These are phyloP conservation scores for Fragaria nilgerrensis DNA, from an alignment of 306 rosid genomes.

Conservation along the genomic window DNA sequence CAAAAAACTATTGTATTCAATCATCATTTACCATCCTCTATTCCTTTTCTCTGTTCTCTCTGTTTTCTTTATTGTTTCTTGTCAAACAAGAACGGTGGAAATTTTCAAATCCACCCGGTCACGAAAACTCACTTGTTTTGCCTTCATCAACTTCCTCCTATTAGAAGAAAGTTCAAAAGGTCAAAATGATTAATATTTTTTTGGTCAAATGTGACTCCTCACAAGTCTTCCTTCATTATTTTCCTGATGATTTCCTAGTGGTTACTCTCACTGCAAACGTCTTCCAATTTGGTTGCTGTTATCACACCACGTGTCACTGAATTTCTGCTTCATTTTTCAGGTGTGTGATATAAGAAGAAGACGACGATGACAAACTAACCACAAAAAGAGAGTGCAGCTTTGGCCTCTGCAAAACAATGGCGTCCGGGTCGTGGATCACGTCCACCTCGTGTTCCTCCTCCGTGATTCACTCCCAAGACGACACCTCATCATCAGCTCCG, in stretches of 20 bases:
- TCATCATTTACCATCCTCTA: no score
- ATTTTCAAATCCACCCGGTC: neutral
- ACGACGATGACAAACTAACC: neutral
- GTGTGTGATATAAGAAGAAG: neutral
- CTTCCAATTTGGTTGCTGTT: neutral
- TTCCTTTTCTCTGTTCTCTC: neutral
- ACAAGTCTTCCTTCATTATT: neutral
- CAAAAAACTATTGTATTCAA: neutral
- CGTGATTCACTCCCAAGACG: slow-evolving; percentile 36
- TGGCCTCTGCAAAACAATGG: slow-evolving; percentile 31
- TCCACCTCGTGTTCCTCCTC: slow-evolving; percentile 54
- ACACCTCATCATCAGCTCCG: slow-evolving; percentile 18
- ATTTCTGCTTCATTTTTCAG: slow-evolving; percentile 10
- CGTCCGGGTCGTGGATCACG: slow-evolving; percentile 49
- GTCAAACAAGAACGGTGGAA: neutral
- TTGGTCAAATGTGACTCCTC: neutral
- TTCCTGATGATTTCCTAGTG: neutral
- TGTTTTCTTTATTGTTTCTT: neutral
- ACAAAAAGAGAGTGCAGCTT: neutral
- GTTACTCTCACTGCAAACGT: neutral
- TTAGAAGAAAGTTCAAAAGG: neutral
- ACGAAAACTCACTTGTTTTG: neutral
- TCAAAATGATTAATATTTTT: neutral
- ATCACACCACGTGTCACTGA: neutral
- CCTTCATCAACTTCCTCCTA: neutral